Conservation (phyloP, 768 basidiomycete genomes). For the Dacryopinax spathularia region DNA sequence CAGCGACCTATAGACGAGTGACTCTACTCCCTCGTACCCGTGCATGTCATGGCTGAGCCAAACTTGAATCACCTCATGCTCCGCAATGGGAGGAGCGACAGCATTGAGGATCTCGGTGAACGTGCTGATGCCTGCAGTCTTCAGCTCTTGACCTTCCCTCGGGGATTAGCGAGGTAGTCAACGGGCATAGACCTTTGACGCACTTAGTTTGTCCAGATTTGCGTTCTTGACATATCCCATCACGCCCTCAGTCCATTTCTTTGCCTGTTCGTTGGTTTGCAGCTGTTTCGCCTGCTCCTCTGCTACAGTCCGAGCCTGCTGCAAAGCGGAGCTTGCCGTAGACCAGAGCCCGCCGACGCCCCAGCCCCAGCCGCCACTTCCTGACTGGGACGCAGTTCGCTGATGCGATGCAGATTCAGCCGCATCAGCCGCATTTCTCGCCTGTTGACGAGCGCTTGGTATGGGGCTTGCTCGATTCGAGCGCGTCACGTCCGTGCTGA, state of each 20-base stretch:
- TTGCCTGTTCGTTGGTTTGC: conserved; percentile 63
- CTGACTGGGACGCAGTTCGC: conserved; percentile 16
- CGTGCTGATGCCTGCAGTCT: conserved; percentile 72
- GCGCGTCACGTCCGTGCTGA: neutral
- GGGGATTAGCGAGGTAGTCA: neutral
- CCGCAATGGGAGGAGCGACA: conserved; percentile 94
- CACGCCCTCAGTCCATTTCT: conserved; percentile 76
- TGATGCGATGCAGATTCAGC: conserved; percentile 18
- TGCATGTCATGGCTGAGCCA: conserved; percentile 94
- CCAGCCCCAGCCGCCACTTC: conserved; percentile 59
- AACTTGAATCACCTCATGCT: conserved; percentile 94
- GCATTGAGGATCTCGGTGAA: conserved; percentile 86
- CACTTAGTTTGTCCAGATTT: conserved; percentile 82
- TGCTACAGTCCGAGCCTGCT: conserved; percentile 74
- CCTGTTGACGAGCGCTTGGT: neutral
- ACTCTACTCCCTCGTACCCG: conserved; percentile 90
- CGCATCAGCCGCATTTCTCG: conserved; percentile 13
- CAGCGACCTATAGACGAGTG: conserved; percentile 79
- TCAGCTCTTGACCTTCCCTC: conserved; percentile 68
- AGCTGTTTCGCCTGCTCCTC: conserved; percentile 88
- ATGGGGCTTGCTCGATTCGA: neutral
- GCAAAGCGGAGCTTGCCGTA: conserved; percentile 68
- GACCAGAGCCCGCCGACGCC: conserved; percentile 53
- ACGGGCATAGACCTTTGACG: conserved; percentile 15
- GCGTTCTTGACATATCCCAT: conserved; percentile 77